Evolutionary conservation across 2,329 filamentous ascomycete species (phyloP).

Genomic region (Westerdykella aurantiaca): DNA sequence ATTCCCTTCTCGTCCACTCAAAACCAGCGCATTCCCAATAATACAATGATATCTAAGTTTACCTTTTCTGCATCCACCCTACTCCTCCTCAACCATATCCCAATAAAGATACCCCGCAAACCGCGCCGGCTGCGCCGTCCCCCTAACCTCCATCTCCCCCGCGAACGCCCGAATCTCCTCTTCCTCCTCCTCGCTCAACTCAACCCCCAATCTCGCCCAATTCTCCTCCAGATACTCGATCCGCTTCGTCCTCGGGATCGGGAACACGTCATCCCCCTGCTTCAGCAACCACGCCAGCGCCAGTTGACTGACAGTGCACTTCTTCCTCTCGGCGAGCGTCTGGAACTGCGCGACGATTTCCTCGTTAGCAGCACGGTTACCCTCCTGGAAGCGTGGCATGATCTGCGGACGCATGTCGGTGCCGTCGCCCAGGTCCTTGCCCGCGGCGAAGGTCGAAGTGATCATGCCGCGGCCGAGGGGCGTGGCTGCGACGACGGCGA

Average conservation of each 20-base stretch:
- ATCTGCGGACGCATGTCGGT: conserved; percentile 17
- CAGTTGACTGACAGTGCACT: conserved; percentile 53
- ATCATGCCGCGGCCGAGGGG: conserved; percentile 35
- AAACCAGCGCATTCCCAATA: too few relatives aligned
- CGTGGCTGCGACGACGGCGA: conserved; percentile 37
- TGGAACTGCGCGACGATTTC: conserved; percentile 29
- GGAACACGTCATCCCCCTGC: conserved; percentile 48
- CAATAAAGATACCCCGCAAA: too few relatives aligned
- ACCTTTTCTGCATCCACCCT: too few relatives aligned
- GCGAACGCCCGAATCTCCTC: conserved; percentile 21
- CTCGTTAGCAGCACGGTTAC: conserved; percentile 36
- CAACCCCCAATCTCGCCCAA: conserved; percentile 19
- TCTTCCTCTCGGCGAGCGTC: conserved; percentile 42
- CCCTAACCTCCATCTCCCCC: too few relatives aligned
- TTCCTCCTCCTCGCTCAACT: conserved; percentile 25
- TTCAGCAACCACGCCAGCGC: conserved; percentile 40
- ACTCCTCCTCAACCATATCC: too few relatives aligned
- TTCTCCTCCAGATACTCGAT: conserved; percentile 30
- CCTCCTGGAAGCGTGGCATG: conserved; percentile 40
- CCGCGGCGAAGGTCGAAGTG: conserved; percentile 23
- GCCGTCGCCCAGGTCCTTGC: conserved; percentile 43
- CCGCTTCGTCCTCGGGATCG: conserved; percentile 48
- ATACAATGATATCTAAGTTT: too few relatives aligned
- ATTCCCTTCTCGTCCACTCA: too few relatives aligned
- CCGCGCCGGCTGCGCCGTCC: too few relatives aligned